phyloP scores from a whole-genome alignment of 148 eudicot genomes.

The Chenopodium quinoa region DNA sequence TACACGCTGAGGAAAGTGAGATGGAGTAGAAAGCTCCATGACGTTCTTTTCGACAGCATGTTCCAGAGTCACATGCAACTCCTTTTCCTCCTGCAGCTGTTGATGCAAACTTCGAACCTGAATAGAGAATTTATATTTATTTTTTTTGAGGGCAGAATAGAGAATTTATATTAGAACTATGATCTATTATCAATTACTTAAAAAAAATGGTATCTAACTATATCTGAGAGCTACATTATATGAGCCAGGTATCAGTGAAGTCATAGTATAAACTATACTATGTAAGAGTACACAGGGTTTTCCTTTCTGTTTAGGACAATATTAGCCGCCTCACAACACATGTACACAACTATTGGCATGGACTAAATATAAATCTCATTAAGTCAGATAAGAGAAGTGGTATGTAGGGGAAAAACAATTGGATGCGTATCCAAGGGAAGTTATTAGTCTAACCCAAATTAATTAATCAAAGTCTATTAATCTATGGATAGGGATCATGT shows the following conservation, averaged over 20 bases:
- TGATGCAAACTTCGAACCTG: constrained; percentile 33
- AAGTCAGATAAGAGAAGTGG: background rate
- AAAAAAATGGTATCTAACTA: background rate
- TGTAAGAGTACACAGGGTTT: background rate
- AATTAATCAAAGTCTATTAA: too few species aligned
- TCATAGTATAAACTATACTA: background rate
- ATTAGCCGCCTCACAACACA: too few species aligned
- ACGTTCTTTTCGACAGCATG: constrained; percentile 29
- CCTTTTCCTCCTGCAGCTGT: constrained; percentile 33
- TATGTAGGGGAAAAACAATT: background rate
- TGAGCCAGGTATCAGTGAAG: background rate
- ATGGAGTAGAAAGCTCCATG: constrained; percentile 19
- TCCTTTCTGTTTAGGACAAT: too few species aligned
- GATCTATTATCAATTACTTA: background rate
- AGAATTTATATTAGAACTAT: constrained; percentile 7
- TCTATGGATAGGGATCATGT: background rate
- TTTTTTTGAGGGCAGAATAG: background rate
- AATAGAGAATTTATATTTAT: constrained; percentile 3
- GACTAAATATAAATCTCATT: background rate
- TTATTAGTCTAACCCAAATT: background rate
- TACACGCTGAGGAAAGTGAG: constrained; percentile 34
- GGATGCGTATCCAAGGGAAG: background rate
- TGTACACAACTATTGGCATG: background rate
- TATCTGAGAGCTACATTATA: background rate
- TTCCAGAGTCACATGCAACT: constrained; percentile 35